phyloP scores from a whole-genome alignment of 352 stramenopile species.

The Phytophthora tentaculata region DNA sequence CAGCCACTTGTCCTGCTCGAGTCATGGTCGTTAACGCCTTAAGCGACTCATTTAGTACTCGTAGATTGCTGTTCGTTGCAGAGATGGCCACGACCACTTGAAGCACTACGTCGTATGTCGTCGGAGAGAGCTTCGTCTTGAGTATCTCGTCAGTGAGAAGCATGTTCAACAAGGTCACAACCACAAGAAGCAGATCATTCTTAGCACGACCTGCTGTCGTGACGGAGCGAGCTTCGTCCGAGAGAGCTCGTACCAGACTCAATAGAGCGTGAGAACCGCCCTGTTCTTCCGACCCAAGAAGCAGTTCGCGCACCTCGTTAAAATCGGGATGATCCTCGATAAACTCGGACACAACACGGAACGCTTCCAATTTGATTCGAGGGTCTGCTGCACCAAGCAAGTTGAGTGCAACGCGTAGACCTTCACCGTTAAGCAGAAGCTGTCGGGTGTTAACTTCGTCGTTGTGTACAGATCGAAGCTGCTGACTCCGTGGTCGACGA shows the following conservation, averaged over 20 bases:
- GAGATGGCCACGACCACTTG: slow-evolving; percentile 46
- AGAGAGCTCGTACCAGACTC: slow-evolving; percentile 58
- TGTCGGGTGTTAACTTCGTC: slow-evolving; percentile 24
- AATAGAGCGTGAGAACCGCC: slow-evolving; percentile 43
- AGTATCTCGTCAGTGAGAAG: slow-evolving; percentile 57
- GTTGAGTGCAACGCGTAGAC: slow-evolving; percentile 48
- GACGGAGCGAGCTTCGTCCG: slow-evolving; percentile 43
- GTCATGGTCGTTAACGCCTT: slow-evolving; percentile 63
- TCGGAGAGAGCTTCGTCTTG: slow-evolving; percentile 56
- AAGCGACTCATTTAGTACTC: slow-evolving; percentile 53
- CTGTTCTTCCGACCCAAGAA: slow-evolving; percentile 38
- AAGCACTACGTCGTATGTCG: slow-evolving; percentile 70
- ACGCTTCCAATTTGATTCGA: slow-evolving; percentile 53
- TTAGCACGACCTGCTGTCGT: slow-evolving; percentile 7
- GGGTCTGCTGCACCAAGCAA: slow-evolving; percentile 48
- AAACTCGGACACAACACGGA: slow-evolving; percentile 51
- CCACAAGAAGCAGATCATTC: slow-evolving; percentile 41
- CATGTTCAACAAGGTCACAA: slow-evolving; percentile 55
- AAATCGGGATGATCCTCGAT: slow-evolving; percentile 48
- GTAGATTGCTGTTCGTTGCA: slow-evolving; percentile 26
- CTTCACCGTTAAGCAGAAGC: slow-evolving; percentile 45
- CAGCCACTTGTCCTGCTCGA: slow-evolving; percentile 28
- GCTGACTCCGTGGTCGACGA: slow-evolving; percentile 22
- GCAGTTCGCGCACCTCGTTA: slow-evolving; percentile 30
- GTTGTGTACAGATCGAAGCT: neutral